phyloP scores from a whole-genome alignment of 306 rosid species.

The Oemleria cerasiformis region DNA sequence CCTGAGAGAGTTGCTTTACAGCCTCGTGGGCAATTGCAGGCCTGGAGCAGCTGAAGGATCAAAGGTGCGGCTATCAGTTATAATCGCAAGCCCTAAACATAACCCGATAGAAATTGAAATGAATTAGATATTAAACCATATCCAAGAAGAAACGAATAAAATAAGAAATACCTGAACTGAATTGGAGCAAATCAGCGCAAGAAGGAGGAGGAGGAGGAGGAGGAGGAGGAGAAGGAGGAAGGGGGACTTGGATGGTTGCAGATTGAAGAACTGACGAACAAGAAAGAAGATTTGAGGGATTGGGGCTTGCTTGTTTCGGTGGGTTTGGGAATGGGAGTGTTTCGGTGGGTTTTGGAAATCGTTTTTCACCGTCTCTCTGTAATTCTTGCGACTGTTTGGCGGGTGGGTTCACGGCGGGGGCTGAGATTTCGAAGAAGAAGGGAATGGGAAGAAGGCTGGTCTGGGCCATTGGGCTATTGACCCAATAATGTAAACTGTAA shows the following conservation, averaged over 20 bases:
- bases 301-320: neutral
- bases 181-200: neutral
- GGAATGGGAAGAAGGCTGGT: neutral
- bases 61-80: neutral
- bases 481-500: no score
- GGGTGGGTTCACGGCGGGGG: neutral
- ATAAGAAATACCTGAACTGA: neutral
- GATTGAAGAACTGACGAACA: neutral
- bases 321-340: neutral
- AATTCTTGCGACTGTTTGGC: neutral
- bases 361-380: neutral
- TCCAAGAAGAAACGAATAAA: neutral
- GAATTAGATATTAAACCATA: neutral
- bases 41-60: neutral
- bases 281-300: neutral
- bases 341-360: neutral
- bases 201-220: neutral
- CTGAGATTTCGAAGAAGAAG: neutral
- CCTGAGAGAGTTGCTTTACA: neutral
- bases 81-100: constrained; percentile 2
- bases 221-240: neutral
- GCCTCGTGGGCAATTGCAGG: neutral
- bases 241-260: neutral
- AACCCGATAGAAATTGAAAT: neutral
- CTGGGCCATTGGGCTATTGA: neutral